Conservation (phyloP, 768 basidiomycete species). For the Clitopilus hobsonii region DNA sequence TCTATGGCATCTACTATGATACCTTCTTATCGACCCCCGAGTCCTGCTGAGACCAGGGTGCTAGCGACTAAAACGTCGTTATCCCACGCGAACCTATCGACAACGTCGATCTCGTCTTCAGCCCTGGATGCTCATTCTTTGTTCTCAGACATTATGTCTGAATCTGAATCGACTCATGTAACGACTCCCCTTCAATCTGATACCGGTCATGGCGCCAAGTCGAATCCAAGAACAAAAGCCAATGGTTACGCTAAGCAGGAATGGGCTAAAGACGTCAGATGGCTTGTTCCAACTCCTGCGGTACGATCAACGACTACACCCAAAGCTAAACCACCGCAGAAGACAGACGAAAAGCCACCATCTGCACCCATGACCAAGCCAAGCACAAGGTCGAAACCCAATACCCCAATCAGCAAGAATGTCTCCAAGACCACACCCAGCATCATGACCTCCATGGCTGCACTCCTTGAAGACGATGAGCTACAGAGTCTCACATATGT, state of each 20-base stretch:
- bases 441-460: constrained; percentile 49
- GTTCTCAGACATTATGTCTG: constrained; percentile 25
- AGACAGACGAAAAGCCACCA: neutral
- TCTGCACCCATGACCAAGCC: constrained; percentile 4
- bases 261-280: constrained; percentile 67
- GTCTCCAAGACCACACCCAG: constrained; percentile 31
- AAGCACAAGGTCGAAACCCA: constrained; percentile 16
- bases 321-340: constrained; percentile 3
- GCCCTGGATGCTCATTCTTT: constrained; percentile 36
- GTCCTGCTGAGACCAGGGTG: constrained; percentile 16
- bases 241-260: constrained; percentile 42
- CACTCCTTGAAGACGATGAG: constrained; percentile 51
- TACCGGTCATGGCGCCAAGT: constrained; percentile 15
- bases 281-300: constrained; percentile 39
- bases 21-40: constrained; percentile 20
- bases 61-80: constrained; percentile 17
- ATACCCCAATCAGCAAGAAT: constrained; percentile 18
- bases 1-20: constrained; percentile 34
- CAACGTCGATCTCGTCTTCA: constrained; percentile 34
- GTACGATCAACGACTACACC: constrained; percentile 16
- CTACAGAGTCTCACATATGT: constrained; percentile 19
- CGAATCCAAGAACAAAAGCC: constrained; percentile 11
- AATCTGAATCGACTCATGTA: constrained; percentile 31
- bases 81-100: constrained; percentile 20
- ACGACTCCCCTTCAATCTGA: constrained; percentile 30